phyloP scores from a whole-genome alignment of 495 filamentous ascomycete species.

The Penicillium antarcticum region DNA sequence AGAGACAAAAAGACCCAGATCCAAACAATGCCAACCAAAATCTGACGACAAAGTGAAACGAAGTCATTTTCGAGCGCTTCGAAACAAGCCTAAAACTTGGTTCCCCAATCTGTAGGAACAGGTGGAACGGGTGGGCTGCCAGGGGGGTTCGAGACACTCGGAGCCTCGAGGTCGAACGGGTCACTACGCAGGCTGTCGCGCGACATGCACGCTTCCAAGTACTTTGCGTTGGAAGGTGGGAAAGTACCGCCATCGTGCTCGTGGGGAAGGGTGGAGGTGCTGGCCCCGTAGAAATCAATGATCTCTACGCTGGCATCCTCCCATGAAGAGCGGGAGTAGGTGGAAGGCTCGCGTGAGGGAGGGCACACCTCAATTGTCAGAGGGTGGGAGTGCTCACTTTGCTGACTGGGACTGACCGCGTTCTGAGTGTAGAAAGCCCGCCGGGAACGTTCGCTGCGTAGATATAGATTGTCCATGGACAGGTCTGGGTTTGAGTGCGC shows the following conservation, averaged over 20 bases:
- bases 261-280: constrained; percentile 19
- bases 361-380: constrained; percentile 8
- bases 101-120: constrained; percentile 1
- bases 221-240: neutral
- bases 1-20: no score
- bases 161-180: constrained; percentile 67
- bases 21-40: no score
- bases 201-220: constrained; percentile 3
- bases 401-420: neutral
- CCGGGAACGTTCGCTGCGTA: neutral
- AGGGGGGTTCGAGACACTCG: constrained; percentile 36
- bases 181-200: constrained; percentile 51
- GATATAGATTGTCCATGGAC: constrained; percentile 4
- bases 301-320: neutral
- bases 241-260: neutral
- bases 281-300: constrained; percentile 18
- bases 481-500: constrained; percentile 6
- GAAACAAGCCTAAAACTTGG: neutral
- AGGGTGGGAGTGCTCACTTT: constrained; percentile 4
- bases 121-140: constrained; percentile 9
- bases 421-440: no score
- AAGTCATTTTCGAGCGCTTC: no score
- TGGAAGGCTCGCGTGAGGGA: constrained; percentile 17
- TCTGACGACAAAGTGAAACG: neutral
- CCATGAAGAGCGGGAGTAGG: constrained; percentile 16